These are phyloP conservation scores for Murraya paniculata DNA, from an alignment of 345 rosid species.

Conservation along the genomic window DNA sequence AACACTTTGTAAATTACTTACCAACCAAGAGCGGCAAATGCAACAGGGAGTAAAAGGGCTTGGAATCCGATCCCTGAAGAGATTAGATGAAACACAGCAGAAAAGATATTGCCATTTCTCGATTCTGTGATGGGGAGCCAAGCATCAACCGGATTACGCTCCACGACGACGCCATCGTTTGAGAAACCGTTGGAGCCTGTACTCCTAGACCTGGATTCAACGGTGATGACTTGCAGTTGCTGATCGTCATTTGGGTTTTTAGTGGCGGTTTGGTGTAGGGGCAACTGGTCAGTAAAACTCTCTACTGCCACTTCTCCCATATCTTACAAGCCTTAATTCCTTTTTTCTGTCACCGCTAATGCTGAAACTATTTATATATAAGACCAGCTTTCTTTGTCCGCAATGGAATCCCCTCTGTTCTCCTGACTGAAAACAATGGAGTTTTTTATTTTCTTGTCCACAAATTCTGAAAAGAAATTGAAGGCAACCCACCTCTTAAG, in stretches of 20 bases:
- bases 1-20: conserved; percentile 2
- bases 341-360: not conserved
- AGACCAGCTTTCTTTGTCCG: not conserved
- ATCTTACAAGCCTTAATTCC: not conserved
- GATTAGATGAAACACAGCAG: conserved; percentile 30
- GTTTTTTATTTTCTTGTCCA: not conserved
- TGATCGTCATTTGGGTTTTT: not conserved
- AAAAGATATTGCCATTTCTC: conserved; percentile 27
- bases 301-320: conserved; percentile 10
- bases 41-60: conserved; percentile 43
- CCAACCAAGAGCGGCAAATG: conserved; percentile 48
- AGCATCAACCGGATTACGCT: conserved; percentile 16
- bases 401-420: not conserved
- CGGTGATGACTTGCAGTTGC: conserved; percentile 6
- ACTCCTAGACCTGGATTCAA: not conserved
- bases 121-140: conserved; percentile 59
- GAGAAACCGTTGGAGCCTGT: not conserved
- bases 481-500: not conserved
- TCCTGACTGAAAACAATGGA: not conserved
- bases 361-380: not conserved
- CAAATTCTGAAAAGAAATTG: not conserved
- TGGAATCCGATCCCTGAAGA: conserved; percentile 47
- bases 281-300: not conserved
- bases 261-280: not conserved
- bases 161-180: not conserved